These are phyloP conservation scores for Emydomyces testavorans DNA, from an alignment of 2,329 filamentous ascomycete species.

Conservation along the genomic window DNA sequence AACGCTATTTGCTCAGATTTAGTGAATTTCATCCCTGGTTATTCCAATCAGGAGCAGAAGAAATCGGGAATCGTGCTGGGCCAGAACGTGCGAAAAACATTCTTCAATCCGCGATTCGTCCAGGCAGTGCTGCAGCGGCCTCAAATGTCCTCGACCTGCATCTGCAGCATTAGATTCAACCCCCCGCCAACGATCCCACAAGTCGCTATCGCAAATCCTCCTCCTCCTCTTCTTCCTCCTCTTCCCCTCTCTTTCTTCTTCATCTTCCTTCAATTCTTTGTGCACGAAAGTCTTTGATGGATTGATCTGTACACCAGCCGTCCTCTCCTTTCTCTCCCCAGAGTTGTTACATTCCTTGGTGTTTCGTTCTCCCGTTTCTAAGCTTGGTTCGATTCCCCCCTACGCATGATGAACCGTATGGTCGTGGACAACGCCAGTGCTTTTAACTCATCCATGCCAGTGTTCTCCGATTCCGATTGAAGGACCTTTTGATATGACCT, in stretches of 20 bases:
- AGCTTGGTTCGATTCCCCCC: not conserved
- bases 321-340: slow-evolving; percentile 13
- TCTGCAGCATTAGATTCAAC: not conserved
- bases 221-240: slow-evolving; percentile 5
- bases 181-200: slow-evolving; percentile 10
- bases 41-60: slow-evolving; percentile 14
- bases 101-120: slow-evolving; percentile 11
- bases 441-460: not conserved
- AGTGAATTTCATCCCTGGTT: not conserved
- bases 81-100: slow-evolving; percentile 1
- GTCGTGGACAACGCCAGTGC: not conserved
- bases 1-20: slow-evolving; percentile 14
- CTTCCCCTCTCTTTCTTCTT: slow-evolving; percentile 14
- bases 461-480: not conserved
- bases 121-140: slow-evolving; percentile 6
- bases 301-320: slow-evolving; percentile 23
- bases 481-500: not conserved
- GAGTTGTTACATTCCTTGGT: slow-evolving; percentile 7
- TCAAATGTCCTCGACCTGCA: slow-evolving; percentile 11
- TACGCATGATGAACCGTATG: not conserved
- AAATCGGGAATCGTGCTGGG: slow-evolving; percentile 2
- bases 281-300: slow-evolving; percentile 11
- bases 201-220: slow-evolving; percentile 5
- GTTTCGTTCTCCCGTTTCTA: not conserved
- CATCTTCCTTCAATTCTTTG: slow-evolving; percentile 18